Base-by-base conservation (phyloP, 2,329 filamentous ascomycete genomes). In the Hypoxylon sp. region DNA sequence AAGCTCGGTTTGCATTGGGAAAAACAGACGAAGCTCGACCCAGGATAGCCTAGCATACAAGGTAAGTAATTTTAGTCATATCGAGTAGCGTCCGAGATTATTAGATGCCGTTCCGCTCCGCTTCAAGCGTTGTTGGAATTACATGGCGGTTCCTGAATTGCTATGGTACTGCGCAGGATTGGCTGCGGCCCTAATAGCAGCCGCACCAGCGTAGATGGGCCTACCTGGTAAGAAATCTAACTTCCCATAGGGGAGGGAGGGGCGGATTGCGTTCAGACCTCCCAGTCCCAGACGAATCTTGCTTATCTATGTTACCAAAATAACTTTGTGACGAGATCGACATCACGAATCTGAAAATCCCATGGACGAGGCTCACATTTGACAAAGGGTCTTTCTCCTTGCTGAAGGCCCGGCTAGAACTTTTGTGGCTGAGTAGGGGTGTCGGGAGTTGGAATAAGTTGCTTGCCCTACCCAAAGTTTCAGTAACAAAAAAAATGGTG, bases 391-490 rank as follows among this genome's bases (percentile, higher is more conserved):
- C 38, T 31, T 40, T 49, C 52, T 59, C 36, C 60, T 53, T 50
- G 59, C 38, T 44, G 29, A 52, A 63, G 64, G 43, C 64, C 49
- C 54, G 65, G 60, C 66, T 57, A 67, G 66, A 67, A 54, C 61
- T 20, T 65, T 63, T 68, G 66, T 67, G 66, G 66, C 66, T 67
- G 65, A 60, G 64, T 51, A 47, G 46, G 48, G 31, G 44, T 35
- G 6, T 44, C 53, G 40, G 42, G 50, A 52, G 47, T 42, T 51
- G 55, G 55, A 37, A 50, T 25, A n/a, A n/a, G n/a, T n/a, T n/a
- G n/a, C 41, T 51, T 63, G 46, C 63, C 50, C 50, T 57, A 34
- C 37, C 42, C 49, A 45, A 47, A 26, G 43, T 29, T 23, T 44
- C 32, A 36, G 37, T 44, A 44, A 40, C 30, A 44, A 34, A n/a